Evolutionary conservation across 1,139 yeast species (phyloP).

Genomic region (Groenewaldozyma auringiensis): DNA sequence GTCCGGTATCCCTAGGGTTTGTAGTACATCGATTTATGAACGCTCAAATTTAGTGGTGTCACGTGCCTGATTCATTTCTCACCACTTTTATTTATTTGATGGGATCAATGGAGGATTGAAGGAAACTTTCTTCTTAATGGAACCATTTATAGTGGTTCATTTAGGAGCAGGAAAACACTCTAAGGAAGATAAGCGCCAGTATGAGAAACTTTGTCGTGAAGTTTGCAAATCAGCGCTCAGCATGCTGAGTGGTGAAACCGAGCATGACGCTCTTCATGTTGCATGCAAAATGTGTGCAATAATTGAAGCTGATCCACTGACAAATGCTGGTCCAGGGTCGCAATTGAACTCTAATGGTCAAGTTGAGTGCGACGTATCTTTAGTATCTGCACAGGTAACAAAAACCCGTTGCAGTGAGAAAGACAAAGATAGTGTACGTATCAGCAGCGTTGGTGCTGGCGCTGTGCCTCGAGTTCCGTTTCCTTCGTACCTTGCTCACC

Average conservation of each 20-base stretch:
- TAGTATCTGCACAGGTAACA: slow-evolving; percentile 19
- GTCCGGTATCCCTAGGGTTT: no score
- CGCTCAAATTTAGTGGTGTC: no score
- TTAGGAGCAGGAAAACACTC: slow-evolving; percentile 33
- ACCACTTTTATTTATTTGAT: no score
- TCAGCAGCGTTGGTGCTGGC: slow-evolving; percentile 23
- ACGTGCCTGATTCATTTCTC: no score
- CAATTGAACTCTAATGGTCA: slow-evolving; percentile 41
- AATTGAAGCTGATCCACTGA: slow-evolving; percentile 40
- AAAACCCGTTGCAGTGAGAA: no score
- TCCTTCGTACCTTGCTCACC: slow-evolving; percentile 26
- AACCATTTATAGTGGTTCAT: slow-evolving; percentile 26
- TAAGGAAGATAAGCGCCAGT: slow-evolving; percentile 11
- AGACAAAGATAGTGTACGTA: slow-evolving; percentile 5
- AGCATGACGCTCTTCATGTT: slow-evolving; percentile 7
- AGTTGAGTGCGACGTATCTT: slow-evolving; percentile 47
- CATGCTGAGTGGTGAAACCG: slow-evolving; percentile 10
- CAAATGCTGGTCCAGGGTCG: slow-evolving; percentile 55
- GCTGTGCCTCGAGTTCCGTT: slow-evolving; percentile 25
- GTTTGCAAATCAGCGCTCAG: slow-evolving; percentile 21
- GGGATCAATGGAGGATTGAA: no score
- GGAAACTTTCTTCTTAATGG: no score
- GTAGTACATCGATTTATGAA: no score
- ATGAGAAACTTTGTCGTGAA: slow-evolving; percentile 18
- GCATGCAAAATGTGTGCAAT: slow-evolving; percentile 23